Conservation (phyloP, 1,284 basidiomycete genomes). For the Sporisorium iseilematis-ciliati region DNA sequence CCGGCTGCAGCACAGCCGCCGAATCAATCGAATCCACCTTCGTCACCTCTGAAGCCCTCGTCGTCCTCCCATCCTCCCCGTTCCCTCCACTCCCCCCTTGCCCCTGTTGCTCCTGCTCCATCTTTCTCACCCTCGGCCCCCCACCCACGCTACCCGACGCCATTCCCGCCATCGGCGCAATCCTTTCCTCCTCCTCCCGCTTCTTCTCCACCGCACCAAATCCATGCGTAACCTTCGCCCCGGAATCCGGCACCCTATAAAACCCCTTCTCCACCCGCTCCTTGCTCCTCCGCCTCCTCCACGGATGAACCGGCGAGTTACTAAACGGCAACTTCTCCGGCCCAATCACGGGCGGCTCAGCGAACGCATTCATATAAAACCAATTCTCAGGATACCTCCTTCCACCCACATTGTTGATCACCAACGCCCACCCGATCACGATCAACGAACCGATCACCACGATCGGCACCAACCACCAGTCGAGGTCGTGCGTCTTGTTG, state of each 20-base stretch:
- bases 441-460: slow-evolving; percentile 36
- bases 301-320: slow-evolving; percentile 20
- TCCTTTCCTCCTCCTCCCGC: background rate
- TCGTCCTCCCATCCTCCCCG: slow-evolving; percentile 23
- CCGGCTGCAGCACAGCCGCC: slow-evolving; percentile 1
- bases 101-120: background rate
- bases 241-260: slow-evolving; percentile 29
- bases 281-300: slow-evolving; percentile 10
- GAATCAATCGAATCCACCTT: slow-evolving; percentile 28
- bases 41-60: slow-evolving; percentile 27
- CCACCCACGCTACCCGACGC: slow-evolving; percentile 11
- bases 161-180: too few relatives aligned
- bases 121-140: slow-evolving; percentile 8
- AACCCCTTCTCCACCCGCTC: slow-evolving; percentile 25
- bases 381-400: slow-evolving; percentile 51
- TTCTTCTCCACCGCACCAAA: background rate
- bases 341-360: slow-evolving; percentile 37
- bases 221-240: slow-evolving; percentile 16
- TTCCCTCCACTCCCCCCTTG: background rate
- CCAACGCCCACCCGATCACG: slow-evolving; percentile 60
- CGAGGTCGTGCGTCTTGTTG: slow-evolving; percentile 27
- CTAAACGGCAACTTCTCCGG: slow-evolving; percentile 42
- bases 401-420: slow-evolving; percentile 60
- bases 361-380: slow-evolving; percentile 38
- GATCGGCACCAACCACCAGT: slow-evolving; percentile 53